Evolutionary conservation across 1,284 basidiomycete genomes (phyloP).

Genomic region (Sanghuangporus sanghuang): DNA sequence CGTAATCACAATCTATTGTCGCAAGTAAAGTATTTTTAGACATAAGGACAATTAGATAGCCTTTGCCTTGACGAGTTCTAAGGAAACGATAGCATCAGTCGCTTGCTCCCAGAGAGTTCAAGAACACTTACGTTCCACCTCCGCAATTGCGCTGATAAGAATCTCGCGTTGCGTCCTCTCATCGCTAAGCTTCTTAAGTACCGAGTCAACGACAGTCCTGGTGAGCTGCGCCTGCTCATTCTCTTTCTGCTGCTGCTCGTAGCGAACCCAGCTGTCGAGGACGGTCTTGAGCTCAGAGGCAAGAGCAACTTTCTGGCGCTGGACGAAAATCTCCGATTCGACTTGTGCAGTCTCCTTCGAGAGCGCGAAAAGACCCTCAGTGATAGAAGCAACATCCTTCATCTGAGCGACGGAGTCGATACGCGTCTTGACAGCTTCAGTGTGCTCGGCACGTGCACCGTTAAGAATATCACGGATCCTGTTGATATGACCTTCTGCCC

Average conservation of each 20-base stretch:
- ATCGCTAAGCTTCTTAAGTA: conserved; percentile 78
- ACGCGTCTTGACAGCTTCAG: conserved; percentile 88
- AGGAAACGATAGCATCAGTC: not conserved
- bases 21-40: not conserved
- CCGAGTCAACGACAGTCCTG: conserved; percentile 82
- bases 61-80: conserved; percentile 69
- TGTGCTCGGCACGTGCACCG: conserved; percentile 84
- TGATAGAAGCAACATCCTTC: conserved; percentile 91
- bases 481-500: conserved; percentile 86
- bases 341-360: conserved; percentile 89
- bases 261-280: conserved; percentile 97
- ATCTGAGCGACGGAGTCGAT: conserved; percentile 89
- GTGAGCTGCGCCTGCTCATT: conserved; percentile 91
- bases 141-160: conserved; percentile 76
- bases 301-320: conserved; percentile 85
- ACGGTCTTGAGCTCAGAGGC: conserved; percentile 91
- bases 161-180: conserved; percentile 94
- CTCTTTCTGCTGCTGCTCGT: conserved; percentile 96
- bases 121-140: conserved; percentile 81
- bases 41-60: conserved; percentile 43
- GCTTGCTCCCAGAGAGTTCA: conserved; percentile 17
- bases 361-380: conserved; percentile 85
- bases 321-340: conserved; percentile 88
- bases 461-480: conserved; percentile 84
- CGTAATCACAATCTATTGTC: conserved; percentile 10